Evolutionary conservation across 495 filamentous ascomycete species (phyloP).

Genomic region (Patellaria atrata): DNA sequence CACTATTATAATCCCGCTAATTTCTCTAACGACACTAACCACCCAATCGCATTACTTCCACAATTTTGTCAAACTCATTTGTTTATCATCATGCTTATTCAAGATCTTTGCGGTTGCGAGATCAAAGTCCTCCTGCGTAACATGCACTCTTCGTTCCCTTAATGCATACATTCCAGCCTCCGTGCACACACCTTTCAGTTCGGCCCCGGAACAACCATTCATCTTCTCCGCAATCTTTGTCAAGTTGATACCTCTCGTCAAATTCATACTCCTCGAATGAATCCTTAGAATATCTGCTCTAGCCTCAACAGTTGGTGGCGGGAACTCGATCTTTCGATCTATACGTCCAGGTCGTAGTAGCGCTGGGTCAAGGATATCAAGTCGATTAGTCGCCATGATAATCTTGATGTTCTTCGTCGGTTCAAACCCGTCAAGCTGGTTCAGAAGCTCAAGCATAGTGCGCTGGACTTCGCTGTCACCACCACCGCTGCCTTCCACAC

Average conservation of each 20-base stretch:
- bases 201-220: slow-evolving; percentile 95
- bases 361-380: slow-evolving; percentile 94
- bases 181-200: slow-evolving; percentile 94
- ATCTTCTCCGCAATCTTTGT: slow-evolving; percentile 99
- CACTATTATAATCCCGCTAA: too few relatives aligned
- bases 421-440: slow-evolving; percentile 97
- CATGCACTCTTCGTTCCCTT: slow-evolving; percentile 86
- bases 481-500: slow-evolving; percentile 86
- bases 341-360: slow-evolving; percentile 89
- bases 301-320: slow-evolving; percentile 91
- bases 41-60: slow-evolving; percentile 58
- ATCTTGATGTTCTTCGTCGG: slow-evolving; percentile 99
- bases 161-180: slow-evolving; percentile 97
- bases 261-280: slow-evolving; percentile 93
- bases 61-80: slow-evolving; percentile 74
- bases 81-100: slow-evolving; percentile 99
- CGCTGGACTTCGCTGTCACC: slow-evolving; percentile 99
- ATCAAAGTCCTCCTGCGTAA: slow-evolving; percentile 99
- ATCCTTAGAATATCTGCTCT: slow-evolving; percentile 96
- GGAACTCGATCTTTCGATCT: slow-evolving; percentile 99
- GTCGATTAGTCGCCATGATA: slow-evolving; percentile 97
- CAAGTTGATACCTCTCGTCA: slow-evolving; percentile 93
- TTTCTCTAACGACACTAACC: too few relatives aligned
- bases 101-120: slow-evolving; percentile 97
- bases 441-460: slow-evolving; percentile 97